These are phyloP conservation scores for Mycosphaerella arachidis DNA, from an alignment of 2,329 filamentous ascomycete genomes.

Conservation along the genomic window DNA sequence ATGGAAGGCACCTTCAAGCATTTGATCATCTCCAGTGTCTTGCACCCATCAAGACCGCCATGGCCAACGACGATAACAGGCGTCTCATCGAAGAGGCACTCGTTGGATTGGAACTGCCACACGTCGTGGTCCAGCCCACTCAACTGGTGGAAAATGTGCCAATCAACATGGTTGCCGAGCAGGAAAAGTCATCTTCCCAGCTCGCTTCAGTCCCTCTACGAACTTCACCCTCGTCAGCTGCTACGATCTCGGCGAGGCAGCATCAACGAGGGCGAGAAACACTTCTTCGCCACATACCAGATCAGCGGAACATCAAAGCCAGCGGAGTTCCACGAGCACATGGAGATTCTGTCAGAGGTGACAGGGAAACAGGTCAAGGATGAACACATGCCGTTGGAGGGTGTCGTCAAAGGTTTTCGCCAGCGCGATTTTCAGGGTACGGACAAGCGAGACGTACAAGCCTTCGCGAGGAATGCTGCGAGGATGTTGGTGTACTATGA, in stretches of 20 bases:
- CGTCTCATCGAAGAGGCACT: slow-evolving; percentile 35
- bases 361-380: slow-evolving; percentile 28
- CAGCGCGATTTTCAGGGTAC: slow-evolving; percentile 11
- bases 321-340: slow-evolving; percentile 19
- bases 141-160: slow-evolving; percentile 35
- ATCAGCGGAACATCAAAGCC: slow-evolving; percentile 20
- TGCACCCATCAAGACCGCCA: slow-evolving; percentile 33
- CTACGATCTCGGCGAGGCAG: slow-evolving; percentile 28
- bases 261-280: slow-evolving; percentile 25
- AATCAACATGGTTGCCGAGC: slow-evolving; percentile 17
- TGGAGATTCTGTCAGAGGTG: slow-evolving; percentile 18
- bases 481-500: slow-evolving; percentile 20
- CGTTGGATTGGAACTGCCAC: slow-evolving; percentile 32
- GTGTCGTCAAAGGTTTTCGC: slow-evolving; percentile 16
- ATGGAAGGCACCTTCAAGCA: slow-evolving; percentile 22
- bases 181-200: slow-evolving; percentile 23
- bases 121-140: slow-evolving; percentile 36
- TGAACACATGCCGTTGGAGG: slow-evolving; percentile 16
- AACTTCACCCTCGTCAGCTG: slow-evolving; percentile 28
- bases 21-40: slow-evolving; percentile 35
- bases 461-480: not conserved
- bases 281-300: slow-evolving; percentile 30
- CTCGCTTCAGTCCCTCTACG: slow-evolving; percentile 21
- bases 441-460: not conserved
- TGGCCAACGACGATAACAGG: slow-evolving; percentile 38